Evolutionary conservation across 805 yeast species (phyloP), one percentile per base, ranked within the genome.

Genomic region (Candida germanica): DNA sequence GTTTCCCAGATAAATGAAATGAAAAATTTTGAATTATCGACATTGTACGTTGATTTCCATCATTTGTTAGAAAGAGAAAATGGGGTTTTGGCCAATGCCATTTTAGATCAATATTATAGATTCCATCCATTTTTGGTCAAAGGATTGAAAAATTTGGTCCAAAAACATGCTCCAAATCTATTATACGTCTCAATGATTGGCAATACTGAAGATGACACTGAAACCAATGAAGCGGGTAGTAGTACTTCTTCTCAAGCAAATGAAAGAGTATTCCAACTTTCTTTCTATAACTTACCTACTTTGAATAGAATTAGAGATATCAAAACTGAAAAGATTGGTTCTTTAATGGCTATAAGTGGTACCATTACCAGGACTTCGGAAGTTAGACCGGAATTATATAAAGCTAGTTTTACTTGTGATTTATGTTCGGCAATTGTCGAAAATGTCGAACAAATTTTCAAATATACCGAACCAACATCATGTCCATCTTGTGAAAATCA

Each of bases 351-450:
- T 7, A 84, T 91, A 22, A 80, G 91, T 6, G 98, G 98, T 38
- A 93, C 98, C 0, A 96, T 93, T 4, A 91, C 98, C 0, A 77
- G 98, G 58, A 87, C 98, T 0, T 83, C 94, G 15, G 98, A 93
- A 63, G 97, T 93, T 9, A 77, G 98, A 39, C 98, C 98, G 0
- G 98, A 93, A 60, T 71, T 93, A 43, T 87, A 72, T 66, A 78
- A 74, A 41, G 98, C 87, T 10, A 75, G 89, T 18, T 93, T 93
- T 59, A 78, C 86, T 1, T 93, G 98, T 68, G 95, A 87, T 50
- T 66, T 78, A 55, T 93, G 98, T 60, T 75, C 84, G 33, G 85
- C 96, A 0, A 66, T 83, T 1, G 82, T 89, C 12, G 91, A 85
- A 48, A 89, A 87, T 43, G 84, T 93, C 14, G 98, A 93, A 54